phyloP scores from a whole-genome alignment of 2,329 filamentous ascomycete species.

The Aspergillus ruber region DNA sequence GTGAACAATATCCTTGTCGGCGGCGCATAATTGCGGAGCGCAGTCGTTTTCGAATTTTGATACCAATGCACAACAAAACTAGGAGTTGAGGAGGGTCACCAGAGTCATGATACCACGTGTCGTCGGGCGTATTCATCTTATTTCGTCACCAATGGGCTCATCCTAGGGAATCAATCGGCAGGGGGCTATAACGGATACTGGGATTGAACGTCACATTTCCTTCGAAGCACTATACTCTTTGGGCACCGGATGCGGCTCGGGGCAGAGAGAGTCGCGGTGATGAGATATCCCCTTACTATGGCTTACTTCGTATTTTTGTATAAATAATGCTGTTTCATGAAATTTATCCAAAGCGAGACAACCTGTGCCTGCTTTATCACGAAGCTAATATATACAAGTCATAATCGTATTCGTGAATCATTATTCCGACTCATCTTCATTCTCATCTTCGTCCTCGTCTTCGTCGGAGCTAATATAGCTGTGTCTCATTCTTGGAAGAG shows the following conservation, averaged over 20 bases:
- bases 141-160: background rate
- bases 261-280: background rate
- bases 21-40: conserved; percentile 29
- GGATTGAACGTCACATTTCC: background rate
- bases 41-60: conserved; percentile 1
- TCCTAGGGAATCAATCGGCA: background rate
- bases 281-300: background rate
- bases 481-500: too few species aligned
- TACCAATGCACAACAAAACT: background rate
- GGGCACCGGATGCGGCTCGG: background rate
- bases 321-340: conserved; percentile 3
- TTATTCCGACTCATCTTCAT: too few species aligned
- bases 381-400: background rate
- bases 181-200: background rate
- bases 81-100: background rate
- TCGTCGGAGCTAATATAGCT: too few species aligned
- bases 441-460: too few species aligned
- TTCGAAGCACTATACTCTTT: background rate
- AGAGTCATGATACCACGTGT: conserved; percentile 1
- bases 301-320: conserved; percentile 3
- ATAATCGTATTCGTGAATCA: too few species aligned
- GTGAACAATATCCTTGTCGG: conserved; percentile 47
- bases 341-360: background rate
- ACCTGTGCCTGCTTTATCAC: too few species aligned
- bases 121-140: background rate